Base-by-base conservation (phyloP, 768 basidiomycete genomes). In the Phanerodontia chrysosporium region DNA sequence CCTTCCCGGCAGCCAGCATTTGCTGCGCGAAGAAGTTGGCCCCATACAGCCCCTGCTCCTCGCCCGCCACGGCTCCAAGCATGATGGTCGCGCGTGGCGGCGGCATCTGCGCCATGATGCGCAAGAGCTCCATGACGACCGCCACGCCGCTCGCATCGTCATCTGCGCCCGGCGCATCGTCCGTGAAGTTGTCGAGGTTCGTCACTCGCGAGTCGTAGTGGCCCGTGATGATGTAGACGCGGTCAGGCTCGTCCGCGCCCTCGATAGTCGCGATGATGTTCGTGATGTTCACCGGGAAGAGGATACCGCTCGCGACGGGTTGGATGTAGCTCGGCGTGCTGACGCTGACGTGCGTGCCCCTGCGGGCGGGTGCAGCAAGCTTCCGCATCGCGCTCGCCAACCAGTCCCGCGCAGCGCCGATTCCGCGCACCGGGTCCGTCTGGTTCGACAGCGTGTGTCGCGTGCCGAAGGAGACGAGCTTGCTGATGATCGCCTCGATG, bases 331-430 rank as follows among this genome's bases (percentile, higher is more conserved):
- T 76, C 8, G 74, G 78, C 18, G 80, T 77, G 9, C 72, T 65
- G 35, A 84, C 77, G 6, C 63, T 62, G 55, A 68, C 62, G 56
- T 68, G 64, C 44, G 69, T 66, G 16, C 65, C 70, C 12, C 35
- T 72, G 72, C 74, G 78, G 75, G 49, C 78, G 70, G 45, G 77
- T 72, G 52, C 70, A 66, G 44, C 78, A 77, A 48, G 74, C 61
- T 27, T 66, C 68, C 76, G 73, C 75, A 83, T 75, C 65, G 82
- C 71, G 3, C 75, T 64, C 3, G 78, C 78, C 62, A 83, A 78
- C 83, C 81, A 84, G 69, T 82, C 80, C 28, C 80, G 69, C 18
- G 83, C 78, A 6, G 81, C 83, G 45, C 82, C 81, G 39, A 84
- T 81, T 0, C 81, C 81, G 35, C 81, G 77, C 10, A 67, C 65